Conservation (phyloP, 1,284 basidiomycete genomes). For the Neolentinus lepideus region DNA sequence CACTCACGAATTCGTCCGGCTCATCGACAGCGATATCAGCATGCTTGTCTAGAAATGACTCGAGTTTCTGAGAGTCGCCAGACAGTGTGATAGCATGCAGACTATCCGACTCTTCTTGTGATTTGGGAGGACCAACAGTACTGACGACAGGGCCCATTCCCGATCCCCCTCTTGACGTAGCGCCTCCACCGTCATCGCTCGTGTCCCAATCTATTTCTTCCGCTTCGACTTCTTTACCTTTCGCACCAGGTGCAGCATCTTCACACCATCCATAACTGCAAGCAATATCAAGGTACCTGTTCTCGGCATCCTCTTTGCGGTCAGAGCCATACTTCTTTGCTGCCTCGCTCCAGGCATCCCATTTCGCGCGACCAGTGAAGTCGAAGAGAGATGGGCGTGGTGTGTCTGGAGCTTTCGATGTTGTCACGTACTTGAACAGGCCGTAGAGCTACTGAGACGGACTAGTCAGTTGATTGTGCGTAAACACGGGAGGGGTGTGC, state of each 20-base stretch:
- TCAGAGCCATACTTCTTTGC: constrained; percentile 42
- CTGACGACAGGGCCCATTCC: constrained; percentile 64
- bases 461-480: too few species aligned
- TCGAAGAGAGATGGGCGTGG: constrained; percentile 79
- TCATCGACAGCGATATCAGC: constrained; percentile 34
- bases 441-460: constrained; percentile 64
- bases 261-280: constrained; percentile 60
- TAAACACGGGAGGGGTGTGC: too few species aligned
- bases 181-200: constrained; percentile 27
- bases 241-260: constrained; percentile 16
- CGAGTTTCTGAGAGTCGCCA: constrained; percentile 43
- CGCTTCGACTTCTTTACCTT: constrained; percentile 19
- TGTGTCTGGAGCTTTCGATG: constrained; percentile 43
- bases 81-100: constrained; percentile 64
- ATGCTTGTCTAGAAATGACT: constrained; percentile 34
- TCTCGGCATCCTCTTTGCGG: constrained; percentile 38
- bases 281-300: constrained; percentile 68
- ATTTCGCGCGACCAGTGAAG: constrained; percentile 76
- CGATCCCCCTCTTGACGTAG: constrained; percentile 20
- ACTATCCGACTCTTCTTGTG: constrained; percentile 30
- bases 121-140: constrained; percentile 32
- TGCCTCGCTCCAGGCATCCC: constrained; percentile 75
- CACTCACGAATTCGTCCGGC: constrained; percentile 60
- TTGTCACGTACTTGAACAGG: constrained; percentile 74
- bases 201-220: constrained; percentile 23